These are phyloP conservation scores for Yamadazyma insecticola DNA, from an alignment of 805 yeast species.

Conservation along the genomic window DNA sequence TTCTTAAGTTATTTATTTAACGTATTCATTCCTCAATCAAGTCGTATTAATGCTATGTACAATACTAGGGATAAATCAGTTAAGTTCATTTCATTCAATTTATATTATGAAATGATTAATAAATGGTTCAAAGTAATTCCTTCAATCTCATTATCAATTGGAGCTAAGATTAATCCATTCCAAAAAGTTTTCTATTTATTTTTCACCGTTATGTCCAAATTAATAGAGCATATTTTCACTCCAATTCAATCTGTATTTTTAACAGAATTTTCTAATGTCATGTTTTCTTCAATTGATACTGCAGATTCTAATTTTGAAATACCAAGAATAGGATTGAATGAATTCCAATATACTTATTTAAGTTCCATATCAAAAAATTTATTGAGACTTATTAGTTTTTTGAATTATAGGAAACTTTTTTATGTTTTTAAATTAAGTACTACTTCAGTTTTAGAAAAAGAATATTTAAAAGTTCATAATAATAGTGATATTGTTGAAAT, in stretches of 20 bases:
- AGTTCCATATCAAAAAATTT: constrained; percentile 20
- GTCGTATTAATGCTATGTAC: constrained; percentile 21
- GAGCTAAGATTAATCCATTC: constrained; percentile 22
- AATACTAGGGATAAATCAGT: constrained; percentile 17
- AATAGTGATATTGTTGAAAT: constrained; percentile 15
- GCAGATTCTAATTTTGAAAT: constrained; percentile 16
- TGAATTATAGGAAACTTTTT: constrained; percentile 26
- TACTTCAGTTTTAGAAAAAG: constrained; percentile 15
- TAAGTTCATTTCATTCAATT: constrained; percentile 22
- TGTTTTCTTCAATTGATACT: constrained; percentile 29
- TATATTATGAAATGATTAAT: constrained; percentile 29
- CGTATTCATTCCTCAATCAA: constrained; percentile 21
- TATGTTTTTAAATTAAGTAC: constrained; percentile 20
- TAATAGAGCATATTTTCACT: constrained; percentile 27
- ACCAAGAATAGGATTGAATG: constrained; percentile 9
- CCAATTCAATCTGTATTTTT: constrained; percentile 31
- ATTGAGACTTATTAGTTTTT: constrained; percentile 27
- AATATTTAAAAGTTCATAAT: constrained; percentile 10
- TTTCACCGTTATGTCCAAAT: constrained; percentile 30
- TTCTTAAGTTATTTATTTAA: constrained; percentile 24
- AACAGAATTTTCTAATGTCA: constrained; percentile 29
- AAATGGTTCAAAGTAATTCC: constrained; percentile 35
- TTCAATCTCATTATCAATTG: constrained; percentile 25
- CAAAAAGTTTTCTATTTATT: constrained; percentile 31
- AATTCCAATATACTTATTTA: constrained; percentile 18